A percentile compares a stretch with the other conserved stretches of the same genome.
phyloP scores from a whole-genome alignment of 805 yeast species.

The Candida ortonii region DNA sequence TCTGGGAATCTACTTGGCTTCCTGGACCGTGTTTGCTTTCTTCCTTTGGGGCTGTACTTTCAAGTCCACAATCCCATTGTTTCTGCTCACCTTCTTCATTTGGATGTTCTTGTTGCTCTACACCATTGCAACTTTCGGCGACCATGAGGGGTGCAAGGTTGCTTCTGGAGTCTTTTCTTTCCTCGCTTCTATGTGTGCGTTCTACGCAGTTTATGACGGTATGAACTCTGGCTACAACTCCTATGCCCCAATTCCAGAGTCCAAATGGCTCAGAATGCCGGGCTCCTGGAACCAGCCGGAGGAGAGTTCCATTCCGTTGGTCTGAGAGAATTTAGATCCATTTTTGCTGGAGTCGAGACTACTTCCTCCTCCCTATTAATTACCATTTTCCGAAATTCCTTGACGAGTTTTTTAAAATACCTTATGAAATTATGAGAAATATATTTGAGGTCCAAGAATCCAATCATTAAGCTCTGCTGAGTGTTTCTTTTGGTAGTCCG shows the following conservation, averaged over 20 bases:
- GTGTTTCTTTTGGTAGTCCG: no score
- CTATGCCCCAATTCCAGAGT: conserved; percentile 28
- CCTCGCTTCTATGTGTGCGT: conserved; percentile 38
- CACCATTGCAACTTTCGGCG: conserved; percentile 41
- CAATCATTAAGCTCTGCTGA: no score
- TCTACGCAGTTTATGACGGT: conserved; percentile 45
- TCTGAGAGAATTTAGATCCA: no score
- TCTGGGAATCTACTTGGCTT: conserved; percentile 43
- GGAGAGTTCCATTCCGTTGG: conserved; percentile 16
- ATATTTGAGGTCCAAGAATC: no score
- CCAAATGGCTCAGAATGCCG: conserved; percentile 32
- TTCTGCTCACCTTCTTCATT: conserved; percentile 37
- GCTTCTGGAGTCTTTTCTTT: conserved; percentile 47
- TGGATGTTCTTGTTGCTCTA: conserved; percentile 42
- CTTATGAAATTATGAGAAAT: no score
- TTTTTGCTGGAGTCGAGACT: no score
- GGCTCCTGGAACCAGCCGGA: conserved; percentile 27
- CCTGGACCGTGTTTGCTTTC: conserved; percentile 49
- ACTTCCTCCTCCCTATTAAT: no score
- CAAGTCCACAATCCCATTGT: conserved; percentile 42
- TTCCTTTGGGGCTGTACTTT: conserved; percentile 41
- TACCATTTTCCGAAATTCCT: no score
- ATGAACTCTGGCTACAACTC: conserved; percentile 28
- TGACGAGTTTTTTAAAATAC: no score
- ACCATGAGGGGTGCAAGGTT: conserved; percentile 28